Evolutionary conservation across 1,284 basidiomycete genomes (phyloP).

Genomic region (Microbotryomycetes sp.): DNA sequence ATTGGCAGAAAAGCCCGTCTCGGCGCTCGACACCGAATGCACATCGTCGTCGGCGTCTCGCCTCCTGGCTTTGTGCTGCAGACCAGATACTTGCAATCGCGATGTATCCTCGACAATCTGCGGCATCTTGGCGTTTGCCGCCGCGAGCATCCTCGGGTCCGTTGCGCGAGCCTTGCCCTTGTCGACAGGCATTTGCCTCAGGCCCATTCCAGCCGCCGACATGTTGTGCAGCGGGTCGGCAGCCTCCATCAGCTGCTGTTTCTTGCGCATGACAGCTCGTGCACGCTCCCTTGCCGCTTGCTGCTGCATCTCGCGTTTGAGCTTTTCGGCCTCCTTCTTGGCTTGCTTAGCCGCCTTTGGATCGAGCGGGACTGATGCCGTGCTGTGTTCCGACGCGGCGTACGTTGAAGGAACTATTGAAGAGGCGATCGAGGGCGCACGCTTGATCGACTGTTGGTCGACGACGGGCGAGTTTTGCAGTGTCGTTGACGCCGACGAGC

Average conservation of each 20-base stretch:
- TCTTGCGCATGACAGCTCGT: conserved; percentile 90
- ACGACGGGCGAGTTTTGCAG: neutral
- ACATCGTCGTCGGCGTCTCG: conserved; percentile 35
- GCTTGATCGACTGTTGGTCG: conserved; percentile 55
- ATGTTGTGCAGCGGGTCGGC: conserved; percentile 41
- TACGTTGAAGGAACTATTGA: conserved; percentile 42
- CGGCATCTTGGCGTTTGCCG: conserved; percentile 25
- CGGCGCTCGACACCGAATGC: conserved; percentile 34
- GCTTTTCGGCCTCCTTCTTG: conserved; percentile 77
- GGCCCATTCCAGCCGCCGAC: conserved; percentile 1
- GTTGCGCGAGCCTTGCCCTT: conserved; percentile 28
- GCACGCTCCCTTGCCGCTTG: conserved; percentile 69
- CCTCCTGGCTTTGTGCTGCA: conserved; percentile 29
- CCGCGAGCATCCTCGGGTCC: conserved; percentile 1
- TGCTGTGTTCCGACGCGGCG: conserved; percentile 40
- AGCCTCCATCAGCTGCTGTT: conserved; percentile 62
- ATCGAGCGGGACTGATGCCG: conserved; percentile 50
- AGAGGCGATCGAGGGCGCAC: conserved; percentile 58
- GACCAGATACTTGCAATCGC: conserved; percentile 19
- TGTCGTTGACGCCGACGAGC: neutral
- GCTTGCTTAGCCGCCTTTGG: conserved; percentile 81
- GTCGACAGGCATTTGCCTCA: conserved; percentile 13
- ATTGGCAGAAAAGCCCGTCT: conserved; percentile 24
- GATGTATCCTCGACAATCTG: conserved; percentile 35
- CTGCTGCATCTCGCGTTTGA: conserved; percentile 69